Percentiles rank a stretch among this genome's conserved stretches.
These are phyloP conservation scores for Exsudoporus frostii DNA, from an alignment of 768 basidiomycete species.

Conservation along the genomic window DNA sequence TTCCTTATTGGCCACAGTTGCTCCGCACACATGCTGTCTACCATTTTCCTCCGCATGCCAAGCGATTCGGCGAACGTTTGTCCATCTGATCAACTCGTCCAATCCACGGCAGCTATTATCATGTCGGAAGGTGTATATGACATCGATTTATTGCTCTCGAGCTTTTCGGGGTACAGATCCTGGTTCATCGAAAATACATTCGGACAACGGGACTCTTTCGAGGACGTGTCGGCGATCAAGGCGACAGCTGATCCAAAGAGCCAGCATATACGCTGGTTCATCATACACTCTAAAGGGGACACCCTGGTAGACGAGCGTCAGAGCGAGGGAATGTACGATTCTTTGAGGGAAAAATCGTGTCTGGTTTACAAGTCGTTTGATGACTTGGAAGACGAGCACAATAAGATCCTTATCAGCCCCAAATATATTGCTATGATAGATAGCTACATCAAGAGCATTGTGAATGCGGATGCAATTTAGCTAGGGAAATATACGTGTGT, in stretches of 20 bases:
- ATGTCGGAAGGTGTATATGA: conserved; percentile 80
- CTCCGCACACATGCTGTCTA: conserved; percentile 74
- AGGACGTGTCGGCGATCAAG: conserved; percentile 42
- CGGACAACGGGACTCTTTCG: conserved; percentile 48
- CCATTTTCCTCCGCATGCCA: conserved; percentile 59
- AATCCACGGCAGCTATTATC: conserved; percentile 51
- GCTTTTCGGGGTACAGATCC: conserved; percentile 62
- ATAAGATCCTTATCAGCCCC: conserved; percentile 44
- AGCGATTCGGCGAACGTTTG: conserved; percentile 27
- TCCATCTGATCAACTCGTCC: conserved; percentile 43
- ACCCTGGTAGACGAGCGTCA: conserved; percentile 62
- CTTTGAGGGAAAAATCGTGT: conserved; percentile 37
- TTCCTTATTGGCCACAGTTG: conserved; percentile 79
- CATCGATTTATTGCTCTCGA: conserved; percentile 56
- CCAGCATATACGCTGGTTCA: conserved; percentile 54
- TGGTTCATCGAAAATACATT: conserved; percentile 73
- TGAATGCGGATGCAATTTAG: conserved; percentile 2
- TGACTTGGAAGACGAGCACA: conserved; percentile 49
- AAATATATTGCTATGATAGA: conserved; percentile 46
- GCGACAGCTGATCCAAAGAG: conserved; percentile 37
- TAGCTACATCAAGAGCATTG: conserved; percentile 35
- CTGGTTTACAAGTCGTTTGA: conserved; percentile 35
- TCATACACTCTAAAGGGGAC: conserved; percentile 75
- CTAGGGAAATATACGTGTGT: neutral
- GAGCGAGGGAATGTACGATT: conserved; percentile 55